These are phyloP conservation scores for Bruguiera gymnorhiza DNA, from an alignment of 345 rosid species.

Conservation along the genomic window DNA sequence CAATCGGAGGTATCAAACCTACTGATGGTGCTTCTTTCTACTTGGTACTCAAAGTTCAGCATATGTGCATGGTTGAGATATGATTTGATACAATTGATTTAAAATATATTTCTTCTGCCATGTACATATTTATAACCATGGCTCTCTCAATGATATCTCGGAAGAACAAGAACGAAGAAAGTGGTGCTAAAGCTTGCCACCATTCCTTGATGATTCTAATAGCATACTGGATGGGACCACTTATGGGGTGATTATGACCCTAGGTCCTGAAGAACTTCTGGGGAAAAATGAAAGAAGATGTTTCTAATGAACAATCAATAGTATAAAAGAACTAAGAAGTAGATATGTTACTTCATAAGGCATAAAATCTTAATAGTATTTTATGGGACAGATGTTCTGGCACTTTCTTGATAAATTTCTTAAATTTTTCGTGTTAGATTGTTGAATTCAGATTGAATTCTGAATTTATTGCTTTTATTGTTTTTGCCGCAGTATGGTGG, in stretches of 20 bases:
- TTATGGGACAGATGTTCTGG: background rate
- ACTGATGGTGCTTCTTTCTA: slow-evolving; percentile 16
- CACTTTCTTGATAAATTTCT: background rate
- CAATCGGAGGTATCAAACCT: slow-evolving; percentile 83
- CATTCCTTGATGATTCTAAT: background rate
- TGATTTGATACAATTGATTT: background rate
- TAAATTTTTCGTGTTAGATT: background rate
- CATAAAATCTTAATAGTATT: background rate
- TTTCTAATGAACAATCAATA: background rate
- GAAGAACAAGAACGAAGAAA: background rate
- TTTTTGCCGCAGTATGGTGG: slow-evolving; percentile 64
- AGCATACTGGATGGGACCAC: background rate
- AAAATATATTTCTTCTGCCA: background rate
- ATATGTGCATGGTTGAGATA: background rate
- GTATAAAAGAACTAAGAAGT: background rate
- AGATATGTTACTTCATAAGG: too few species aligned
- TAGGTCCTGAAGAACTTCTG: background rate
- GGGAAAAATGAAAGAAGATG: background rate
- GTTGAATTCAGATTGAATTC: background rate
- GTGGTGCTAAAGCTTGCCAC: slow-evolving; percentile 2
- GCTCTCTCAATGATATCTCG: too few species aligned
- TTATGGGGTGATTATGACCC: background rate
- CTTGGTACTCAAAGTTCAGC: background rate
- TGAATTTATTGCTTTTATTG: slow-evolving; percentile 4
- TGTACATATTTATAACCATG: background rate